These are phyloP conservation scores for Scedosporium apiospermum DNA, from an alignment of 2,329 filamentous ascomycete species.

Conservation along the genomic window DNA sequence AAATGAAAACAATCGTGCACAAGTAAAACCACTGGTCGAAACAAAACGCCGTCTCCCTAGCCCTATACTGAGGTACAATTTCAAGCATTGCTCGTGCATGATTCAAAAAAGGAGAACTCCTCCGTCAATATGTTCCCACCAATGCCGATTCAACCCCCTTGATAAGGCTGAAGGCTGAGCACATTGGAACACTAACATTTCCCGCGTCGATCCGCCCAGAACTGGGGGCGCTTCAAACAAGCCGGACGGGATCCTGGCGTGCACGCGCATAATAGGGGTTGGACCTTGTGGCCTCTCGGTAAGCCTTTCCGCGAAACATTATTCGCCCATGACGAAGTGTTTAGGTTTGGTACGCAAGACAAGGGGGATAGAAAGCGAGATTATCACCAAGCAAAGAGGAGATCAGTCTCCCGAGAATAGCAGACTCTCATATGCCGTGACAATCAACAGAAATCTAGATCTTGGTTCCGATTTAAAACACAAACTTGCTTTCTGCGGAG, in stretches of 20 bases:
- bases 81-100: too few relatives aligned
- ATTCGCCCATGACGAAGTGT: neutral
- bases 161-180: conserved; percentile 1
- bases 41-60: too few relatives aligned
- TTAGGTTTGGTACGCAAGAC: neutral
- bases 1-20: too few relatives aligned
- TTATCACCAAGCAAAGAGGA: neutral
- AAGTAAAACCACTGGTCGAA: too few relatives aligned
- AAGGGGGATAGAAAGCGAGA: neutral
- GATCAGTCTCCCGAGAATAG: neutral
- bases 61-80: too few relatives aligned
- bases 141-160: too few relatives aligned
- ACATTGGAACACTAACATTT: neutral
- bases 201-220: too few relatives aligned
- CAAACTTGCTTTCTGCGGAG: neutral
- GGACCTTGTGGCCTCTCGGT: neutral
- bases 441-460: neutral
- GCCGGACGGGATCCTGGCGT: too few relatives aligned
- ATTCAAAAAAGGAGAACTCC: neutral
- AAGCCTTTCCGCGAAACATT: neutral
- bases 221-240: too few relatives aligned
- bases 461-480: neutral
- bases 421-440: neutral
- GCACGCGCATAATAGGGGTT: neutral
- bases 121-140: too few relatives aligned